Base-by-base conservation (phyloP, 2,329 filamentous ascomycete genomes). In the Septoria petroselini region DNA sequence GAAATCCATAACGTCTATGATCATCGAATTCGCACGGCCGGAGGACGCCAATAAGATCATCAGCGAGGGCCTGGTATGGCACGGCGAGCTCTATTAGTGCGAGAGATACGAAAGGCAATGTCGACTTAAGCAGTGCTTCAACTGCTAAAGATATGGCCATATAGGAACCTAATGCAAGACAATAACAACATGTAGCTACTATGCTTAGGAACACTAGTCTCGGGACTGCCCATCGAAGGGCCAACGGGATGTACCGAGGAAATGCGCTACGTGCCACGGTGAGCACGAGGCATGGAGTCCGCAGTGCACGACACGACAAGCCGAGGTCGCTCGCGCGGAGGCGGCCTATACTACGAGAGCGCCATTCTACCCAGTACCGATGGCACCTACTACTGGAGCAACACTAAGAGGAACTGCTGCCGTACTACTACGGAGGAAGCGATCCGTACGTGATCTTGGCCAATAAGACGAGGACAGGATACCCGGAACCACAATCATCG, bases 141-240 rank as follows among this genome's bases (percentile, higher is more conserved):
- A n/a, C n/a, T n/a, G n/a, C n/a, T n/a, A n/a, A n/a, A n/a, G n/a
- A n/a, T n/a, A n/a, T n/a, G n/a, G n/a, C n/a, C n/a, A 48, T 15
- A 48, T 48, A 48, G 44, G 35, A 40, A 48, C 35, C 35, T 21
- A 48, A 30, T 48, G 18, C 18, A 48, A 33, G 25, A 37, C 17
- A 48, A 48, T 9, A 48, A 40, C 29, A 25, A 48, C 9, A 48
- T 48, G 7, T 48, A 33, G 44, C 44, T 48, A 48, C 34, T 40
- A 21, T 48, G 25, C 44, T 41, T 21, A 48, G 44, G 35, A 48
- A 30, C 12, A 48, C 44, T 21, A 48, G 34, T 48, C 35, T 27
- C 35, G 35, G 34, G 34, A 48, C 17, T 48, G 15, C 14, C 44
- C 18, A 14, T 41, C 34, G 35, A 47, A 40, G 21, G 23, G 23